Evolutionary conservation across 2,329 filamentous ascomycete species (phyloP).

Genomic region (Fusarium nisikadoi): DNA sequence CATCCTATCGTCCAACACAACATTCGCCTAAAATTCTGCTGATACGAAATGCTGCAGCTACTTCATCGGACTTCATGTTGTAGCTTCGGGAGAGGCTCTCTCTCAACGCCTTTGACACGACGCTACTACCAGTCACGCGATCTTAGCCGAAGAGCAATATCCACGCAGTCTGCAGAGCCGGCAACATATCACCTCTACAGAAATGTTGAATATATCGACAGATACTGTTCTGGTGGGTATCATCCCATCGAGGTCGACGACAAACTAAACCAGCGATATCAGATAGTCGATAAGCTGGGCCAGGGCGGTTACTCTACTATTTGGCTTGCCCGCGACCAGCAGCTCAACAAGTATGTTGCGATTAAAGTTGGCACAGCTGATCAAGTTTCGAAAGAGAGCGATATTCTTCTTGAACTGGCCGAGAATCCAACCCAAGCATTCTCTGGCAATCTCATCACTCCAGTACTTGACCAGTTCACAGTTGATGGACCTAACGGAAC

Average conservation of each 20-base stretch:
- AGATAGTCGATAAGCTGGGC: not conserved
- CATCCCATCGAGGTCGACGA: not conserved
- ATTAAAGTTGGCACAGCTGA: not conserved
- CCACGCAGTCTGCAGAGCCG: accelerated
- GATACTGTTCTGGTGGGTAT: accelerated
- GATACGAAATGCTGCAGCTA: too few relatives aligned
- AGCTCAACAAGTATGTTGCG: not conserved
- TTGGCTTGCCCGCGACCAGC: not conserved
- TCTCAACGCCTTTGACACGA: too few relatives aligned
- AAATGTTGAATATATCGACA: not conserved
- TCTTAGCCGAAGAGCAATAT: not conserved
- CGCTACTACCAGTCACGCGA: not conserved
- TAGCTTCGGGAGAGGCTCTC: too few relatives aligned
- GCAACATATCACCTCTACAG: accelerated
- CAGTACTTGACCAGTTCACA: not conserved
- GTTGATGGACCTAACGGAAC: accelerated
- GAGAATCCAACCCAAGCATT: accelerated
- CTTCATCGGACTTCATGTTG: too few relatives aligned
- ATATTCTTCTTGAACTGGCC: accelerated
- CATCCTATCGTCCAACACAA: too few relatives aligned
- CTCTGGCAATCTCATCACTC: not conserved
- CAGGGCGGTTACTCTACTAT: accelerated
- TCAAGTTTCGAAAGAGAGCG: not conserved
- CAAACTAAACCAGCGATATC: not conserved
- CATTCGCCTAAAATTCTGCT: too few relatives aligned